Percentiles rank a stretch among this genome's conserved stretches.
Conservation (phyloP, 768 basidiomycete genomes). For the Gloeopeniophorella convolvens region DNA sequence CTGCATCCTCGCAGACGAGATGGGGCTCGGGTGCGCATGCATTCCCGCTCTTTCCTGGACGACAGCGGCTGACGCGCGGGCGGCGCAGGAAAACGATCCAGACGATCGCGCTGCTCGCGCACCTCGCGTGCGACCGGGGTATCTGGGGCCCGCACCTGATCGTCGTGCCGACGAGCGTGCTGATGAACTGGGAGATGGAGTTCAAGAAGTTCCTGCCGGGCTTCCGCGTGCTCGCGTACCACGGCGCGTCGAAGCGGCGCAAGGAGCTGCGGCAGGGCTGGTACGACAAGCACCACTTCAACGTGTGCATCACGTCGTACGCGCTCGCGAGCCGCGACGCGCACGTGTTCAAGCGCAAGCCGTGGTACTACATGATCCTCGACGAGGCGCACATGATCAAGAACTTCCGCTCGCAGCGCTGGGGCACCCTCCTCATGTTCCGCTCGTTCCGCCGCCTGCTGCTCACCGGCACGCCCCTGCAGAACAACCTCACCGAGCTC, state of each 20-base stretch:
- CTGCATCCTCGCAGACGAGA: conserved; percentile 87
- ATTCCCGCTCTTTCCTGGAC: neutral
- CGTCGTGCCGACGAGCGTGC: conserved; percentile 87
- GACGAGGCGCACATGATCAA: conserved; percentile 99
- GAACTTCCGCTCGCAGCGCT: conserved; percentile 90
- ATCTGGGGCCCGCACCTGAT: conserved; percentile 94
- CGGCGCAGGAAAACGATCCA: conserved; percentile 92
- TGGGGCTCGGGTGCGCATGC: conserved; percentile 85
- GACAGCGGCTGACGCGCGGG: conserved; percentile 5
- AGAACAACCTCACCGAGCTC: conserved; percentile 94
- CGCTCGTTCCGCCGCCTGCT: conserved; percentile 80
- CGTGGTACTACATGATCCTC: conserved; percentile 94
- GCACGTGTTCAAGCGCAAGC: conserved; percentile 85
- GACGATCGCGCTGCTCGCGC: conserved; percentile 89
- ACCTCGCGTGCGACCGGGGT: conserved; percentile 83
- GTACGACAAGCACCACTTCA: conserved; percentile 85
- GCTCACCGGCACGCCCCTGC: conserved; percentile 91
- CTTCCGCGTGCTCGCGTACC: conserved; percentile 82
- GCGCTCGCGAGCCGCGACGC: conserved; percentile 88
- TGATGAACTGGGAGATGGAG: conserved; percentile 96
- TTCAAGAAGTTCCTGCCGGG: conserved; percentile 94
- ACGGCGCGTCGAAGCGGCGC: conserved; percentile 82
- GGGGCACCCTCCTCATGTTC: conserved; percentile 89
- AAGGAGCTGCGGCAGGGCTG: conserved; percentile 88
- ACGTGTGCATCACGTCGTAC: conserved; percentile 93